Conservation (phyloP, 305 asterid species). For the Fraxinus floribunda region DNA sequence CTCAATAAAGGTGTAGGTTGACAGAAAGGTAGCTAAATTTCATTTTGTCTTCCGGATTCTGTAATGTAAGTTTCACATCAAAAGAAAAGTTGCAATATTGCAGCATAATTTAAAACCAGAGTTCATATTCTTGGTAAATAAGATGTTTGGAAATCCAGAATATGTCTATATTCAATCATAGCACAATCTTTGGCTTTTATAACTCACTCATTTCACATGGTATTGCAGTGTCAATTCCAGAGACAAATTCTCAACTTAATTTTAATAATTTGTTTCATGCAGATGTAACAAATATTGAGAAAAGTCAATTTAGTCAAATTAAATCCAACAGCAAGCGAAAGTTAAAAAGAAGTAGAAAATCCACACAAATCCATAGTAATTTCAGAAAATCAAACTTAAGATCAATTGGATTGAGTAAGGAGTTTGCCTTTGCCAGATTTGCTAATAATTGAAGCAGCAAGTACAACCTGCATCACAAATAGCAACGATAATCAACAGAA, state of each 20-base stretch:
- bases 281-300: neutral
- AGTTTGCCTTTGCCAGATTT: constrained; percentile 86
- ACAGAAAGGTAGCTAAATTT: neutral
- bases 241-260: neutral
- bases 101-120: neutral
- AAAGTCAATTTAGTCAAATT: neutral
- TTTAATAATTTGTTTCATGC: neutral
- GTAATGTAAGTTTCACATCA: neutral
- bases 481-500: constrained; percentile 13
- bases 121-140: neutral
- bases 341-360: neutral
- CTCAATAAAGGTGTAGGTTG: neutral
- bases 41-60: neutral
- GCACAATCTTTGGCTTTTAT: constrained; percentile 3
- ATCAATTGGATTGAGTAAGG: constrained; percentile 11
- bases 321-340: neutral
- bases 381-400: neutral
- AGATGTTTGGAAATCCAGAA: neutral
- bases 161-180: constrained; percentile 4
- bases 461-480: constrained; percentile 67
- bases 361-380: neutral
- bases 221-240: neutral
- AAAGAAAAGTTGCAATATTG: neutral
- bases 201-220: neutral
- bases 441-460: constrained; percentile 75